A percentile compares a stretch with the other conserved stretches of the same genome.
phyloP scores from a whole-genome alignment of 176 grass and related monocot genomes.

The Cenchrus fungigraminus region DNA sequence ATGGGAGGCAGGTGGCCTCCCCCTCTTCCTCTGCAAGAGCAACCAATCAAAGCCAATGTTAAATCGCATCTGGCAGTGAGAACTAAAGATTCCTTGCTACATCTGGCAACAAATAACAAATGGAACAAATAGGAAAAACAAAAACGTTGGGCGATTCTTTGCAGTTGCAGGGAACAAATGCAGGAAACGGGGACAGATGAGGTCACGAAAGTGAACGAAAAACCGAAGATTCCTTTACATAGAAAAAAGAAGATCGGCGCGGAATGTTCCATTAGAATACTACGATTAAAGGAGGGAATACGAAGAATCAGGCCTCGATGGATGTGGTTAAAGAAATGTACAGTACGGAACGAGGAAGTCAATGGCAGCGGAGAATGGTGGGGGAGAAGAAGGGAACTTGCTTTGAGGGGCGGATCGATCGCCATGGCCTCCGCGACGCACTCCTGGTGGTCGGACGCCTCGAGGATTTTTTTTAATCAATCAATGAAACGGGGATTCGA shows the following conservation, averaged over 20 bases:
- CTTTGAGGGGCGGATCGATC: conserved; percentile 19
- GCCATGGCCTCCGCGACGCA: conserved; percentile 26
- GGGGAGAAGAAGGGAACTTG: neutral
- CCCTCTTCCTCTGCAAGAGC: conserved; percentile 44
- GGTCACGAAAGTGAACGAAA: no score
- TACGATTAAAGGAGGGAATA: neutral
- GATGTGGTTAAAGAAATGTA: neutral
- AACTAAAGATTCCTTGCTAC: no score
- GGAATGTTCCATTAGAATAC: neutral
- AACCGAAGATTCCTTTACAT: no score
- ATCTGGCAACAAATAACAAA: no score
- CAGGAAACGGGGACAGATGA: no score
- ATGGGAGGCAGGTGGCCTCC: conserved; percentile 26
- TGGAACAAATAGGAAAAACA: no score
- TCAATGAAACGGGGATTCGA: neutral
- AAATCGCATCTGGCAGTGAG: no score
- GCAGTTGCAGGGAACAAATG: no score
- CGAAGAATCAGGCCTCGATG: neutral
- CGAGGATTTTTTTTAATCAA: neutral
- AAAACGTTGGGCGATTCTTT: no score
- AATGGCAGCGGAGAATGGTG: neutral
- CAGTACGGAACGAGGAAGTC: neutral
- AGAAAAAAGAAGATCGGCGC: no score
- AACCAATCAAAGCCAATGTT: neutral
- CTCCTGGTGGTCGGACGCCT: neutral